Evolutionary conservation across 2,329 filamentous ascomycete species (phyloP), one percentile per base, ranked within the genome.

Genomic region (Emmonsiellopsis sp.): DNA sequence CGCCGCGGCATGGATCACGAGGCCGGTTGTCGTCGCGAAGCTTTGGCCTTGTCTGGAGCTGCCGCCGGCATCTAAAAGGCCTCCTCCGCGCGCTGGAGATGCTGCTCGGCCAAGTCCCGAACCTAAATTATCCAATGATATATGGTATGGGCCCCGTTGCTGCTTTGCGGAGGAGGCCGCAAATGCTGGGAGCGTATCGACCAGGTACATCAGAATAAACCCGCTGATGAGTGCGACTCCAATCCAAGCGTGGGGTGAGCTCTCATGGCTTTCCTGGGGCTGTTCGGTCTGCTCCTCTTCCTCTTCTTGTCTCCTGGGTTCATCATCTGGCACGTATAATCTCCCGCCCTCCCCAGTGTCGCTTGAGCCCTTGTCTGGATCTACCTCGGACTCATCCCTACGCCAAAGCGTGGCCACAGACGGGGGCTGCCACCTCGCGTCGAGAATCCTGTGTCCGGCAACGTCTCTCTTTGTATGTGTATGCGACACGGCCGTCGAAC

Each of bases 181-280:
- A 65, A 90, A 86, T 42, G 83, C 82, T 6, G 90, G 89, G 7
- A 95, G 72, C 50, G 88, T 84, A 70, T 98, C 92, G 64, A 98
- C 86, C 21, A 98, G 80, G 66, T 95, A 97, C 93, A 98, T 98
- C 59, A 96, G 79, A 54, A 95, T 83, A 70, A 97, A 98, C 10
- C 93, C 93, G 13, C 88, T 74, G 53, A 95, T 83, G 50, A 98
- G 76, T 2, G 91, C 88, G 52, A 97, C 77, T 5, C 93, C 93
- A 55, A 98, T 87, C 71, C 88, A 93, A 77, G 68, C 90, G 80
- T 75, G 83, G 2, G 82, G 82, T 21, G 69, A 74, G 58, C 66
- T 67, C n/a, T 78, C 74, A 50, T 73, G 67, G 14, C 73, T 64
- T 33, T 74, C 65, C 3, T 68, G 60, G 27, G 65, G 63, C 39